Evolutionary conservation across 306 rosid genomes (phyloP).

Genomic region (barrel medic (Medicago truncatula)): MtrunA17r5.0-ANR NC_053044.1:35743501-35744000

Average conservation of each 20-base stretch:
- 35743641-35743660: slow-evolving; percentile 91
- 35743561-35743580: slow-evolving; percentile 78
- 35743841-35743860: slow-evolving; percentile 92
- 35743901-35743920: slow-evolving; percentile 77
- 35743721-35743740: slow-evolving; percentile 65
- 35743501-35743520: slow-evolving; percentile 87
- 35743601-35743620: slow-evolving; percentile 70
- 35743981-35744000: slow-evolving; percentile 59
- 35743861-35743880: slow-evolving; percentile 90
- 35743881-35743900: slow-evolving; percentile 77
- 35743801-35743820: slow-evolving; percentile 79
- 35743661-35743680: slow-evolving; percentile 87
- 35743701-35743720: slow-evolving; percentile 76
- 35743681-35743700: slow-evolving; percentile 77
- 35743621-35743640: slow-evolving; percentile 78
- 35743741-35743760: slow-evolving; percentile 50
- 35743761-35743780: slow-evolving; percentile 51
- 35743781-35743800: slow-evolving; percentile 68
- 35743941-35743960: slow-evolving; percentile 94
- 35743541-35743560: slow-evolving; percentile 80
- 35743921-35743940: slow-evolving; percentile 80
- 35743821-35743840: slow-evolving; percentile 79
- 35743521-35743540: slow-evolving; percentile 98
- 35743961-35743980: slow-evolving; percentile 95
- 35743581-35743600: slow-evolving; percentile 77